Evolutionary conservation across 257 asterid genomes (phyloP).

Genomic region (Mentha longifolia): DNA sequence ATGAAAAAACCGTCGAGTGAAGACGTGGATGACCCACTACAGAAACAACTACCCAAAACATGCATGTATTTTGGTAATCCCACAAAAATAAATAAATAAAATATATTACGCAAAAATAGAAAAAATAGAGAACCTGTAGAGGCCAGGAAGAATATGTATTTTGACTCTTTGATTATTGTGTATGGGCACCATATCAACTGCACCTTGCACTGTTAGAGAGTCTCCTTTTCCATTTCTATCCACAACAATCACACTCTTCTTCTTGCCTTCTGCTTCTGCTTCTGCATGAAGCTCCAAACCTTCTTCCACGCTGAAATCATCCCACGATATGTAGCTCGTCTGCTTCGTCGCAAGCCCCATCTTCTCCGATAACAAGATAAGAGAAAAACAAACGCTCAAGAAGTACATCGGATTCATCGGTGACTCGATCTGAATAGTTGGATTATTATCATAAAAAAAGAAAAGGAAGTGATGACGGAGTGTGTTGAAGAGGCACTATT

Average conservation of each 20-base stretch:
- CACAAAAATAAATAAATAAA: neutral
- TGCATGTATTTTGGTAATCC: neutral
- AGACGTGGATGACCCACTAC: slow-evolving; percentile 19
- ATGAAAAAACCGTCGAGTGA: neutral
- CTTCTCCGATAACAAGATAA: slow-evolving; percentile 5
- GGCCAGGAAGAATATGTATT: slow-evolving; percentile 60
- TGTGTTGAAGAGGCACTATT: too few species aligned
- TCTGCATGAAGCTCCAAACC: neutral
- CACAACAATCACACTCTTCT: slow-evolving; percentile 40
- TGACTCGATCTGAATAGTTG: slow-evolving; percentile 3
- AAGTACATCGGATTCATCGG: slow-evolving; percentile 22
- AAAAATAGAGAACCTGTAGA: slow-evolving; percentile 50
- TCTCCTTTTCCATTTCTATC: slow-evolving; percentile 59
- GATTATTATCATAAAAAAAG: neutral
- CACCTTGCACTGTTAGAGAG: slow-evolving; percentile 63
- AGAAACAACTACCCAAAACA: neutral
- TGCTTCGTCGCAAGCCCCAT: neutral
- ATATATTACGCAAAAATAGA: neutral
- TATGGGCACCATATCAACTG: slow-evolving; percentile 60
- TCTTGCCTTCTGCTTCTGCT: too few species aligned
- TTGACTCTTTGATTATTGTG: slow-evolving; percentile 44
- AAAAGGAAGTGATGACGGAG: neutral
- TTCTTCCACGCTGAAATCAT: slow-evolving; percentile 44
- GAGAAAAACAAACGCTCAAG: neutral
- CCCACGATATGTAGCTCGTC: slow-evolving; percentile 52